These are phyloP conservation scores for Verticillium klebahnii DNA, from an alignment of 2,329 filamentous ascomycete genomes.

Conservation along the genomic window DNA sequence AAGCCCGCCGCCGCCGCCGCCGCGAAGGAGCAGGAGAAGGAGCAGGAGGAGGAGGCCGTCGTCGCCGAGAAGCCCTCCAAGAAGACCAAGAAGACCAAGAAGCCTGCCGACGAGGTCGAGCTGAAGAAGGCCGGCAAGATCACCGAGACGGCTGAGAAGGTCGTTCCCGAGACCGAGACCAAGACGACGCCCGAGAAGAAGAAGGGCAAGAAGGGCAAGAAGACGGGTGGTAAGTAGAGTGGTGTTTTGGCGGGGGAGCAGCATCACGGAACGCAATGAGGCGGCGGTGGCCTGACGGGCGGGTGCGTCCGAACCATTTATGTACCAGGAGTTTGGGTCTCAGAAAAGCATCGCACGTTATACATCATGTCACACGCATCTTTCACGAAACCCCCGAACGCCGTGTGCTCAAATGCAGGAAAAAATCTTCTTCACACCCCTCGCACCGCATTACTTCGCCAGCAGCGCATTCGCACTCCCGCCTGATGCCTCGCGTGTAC, in stretches of 20 bases:
- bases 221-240: conserved; percentile 2
- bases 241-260: neutral
- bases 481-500: too few species aligned
- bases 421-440: neutral
- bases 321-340: neutral
- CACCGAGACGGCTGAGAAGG: conserved; percentile 9
- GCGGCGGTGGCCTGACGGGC: neutral
- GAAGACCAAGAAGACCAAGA: conserved; percentile 8
- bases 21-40: conserved; percentile 5
- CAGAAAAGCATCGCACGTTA: neutral
- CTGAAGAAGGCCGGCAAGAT: conserved; percentile 7
- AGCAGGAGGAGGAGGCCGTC: conserved; percentile 4
- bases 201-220: conserved; percentile 15
- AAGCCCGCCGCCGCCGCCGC: conserved; percentile 1
- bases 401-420: neutral
- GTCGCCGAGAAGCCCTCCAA: conserved; percentile 11
- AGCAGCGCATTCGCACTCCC: too few species aligned
- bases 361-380: neutral
- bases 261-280: neutral
- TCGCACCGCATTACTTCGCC: neutral
- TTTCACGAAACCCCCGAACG: neutral
- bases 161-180: conserved; percentile 5
- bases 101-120: conserved; percentile 1
- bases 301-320: neutral
- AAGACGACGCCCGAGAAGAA: conserved; percentile 10